These are phyloP conservation scores for Karstenula rhodostoma DNA, from an alignment of 2,329 filamentous ascomycete genomes.

Conservation along the genomic window DNA sequence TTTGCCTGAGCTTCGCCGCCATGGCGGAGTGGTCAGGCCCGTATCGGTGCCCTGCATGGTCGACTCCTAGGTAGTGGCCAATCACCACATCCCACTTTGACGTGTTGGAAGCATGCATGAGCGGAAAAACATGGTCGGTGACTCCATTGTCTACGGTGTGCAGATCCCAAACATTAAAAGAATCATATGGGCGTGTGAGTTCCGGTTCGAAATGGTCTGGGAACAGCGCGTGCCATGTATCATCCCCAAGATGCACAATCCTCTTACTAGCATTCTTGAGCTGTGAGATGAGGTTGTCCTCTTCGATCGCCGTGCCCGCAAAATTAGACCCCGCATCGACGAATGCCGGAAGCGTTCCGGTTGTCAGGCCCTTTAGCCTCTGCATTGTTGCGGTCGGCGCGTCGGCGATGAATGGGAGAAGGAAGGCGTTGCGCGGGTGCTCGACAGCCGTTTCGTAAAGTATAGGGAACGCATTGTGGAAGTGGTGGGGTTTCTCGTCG, in stretches of 20 bases:
- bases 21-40: constrained; percentile 93
- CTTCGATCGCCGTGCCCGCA: constrained; percentile 91
- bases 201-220: constrained; percentile 91
- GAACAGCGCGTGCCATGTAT: constrained; percentile 95
- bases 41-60: constrained; percentile 96
- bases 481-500: constrained; percentile 65
- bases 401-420: constrained; percentile 95
- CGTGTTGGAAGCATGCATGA: constrained; percentile 71
- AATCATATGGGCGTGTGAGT: constrained; percentile 89
- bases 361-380: constrained; percentile 90
- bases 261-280: constrained; percentile 72
- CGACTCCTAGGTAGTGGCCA: constrained; percentile 92
- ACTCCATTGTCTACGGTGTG: constrained; percentile 98
- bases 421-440: constrained; percentile 81
- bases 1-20: constrained; percentile 88
- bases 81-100: constrained; percentile 92
- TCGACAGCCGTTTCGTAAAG: constrained; percentile 81
- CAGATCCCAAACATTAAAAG: constrained; percentile 97
- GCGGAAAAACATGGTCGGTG: constrained; percentile 85
- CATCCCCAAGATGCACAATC: constrained; percentile 94
- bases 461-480: constrained; percentile 87
- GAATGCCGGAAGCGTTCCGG: constrained; percentile 93
- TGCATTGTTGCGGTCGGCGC: constrained; percentile 94
- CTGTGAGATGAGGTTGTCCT: constrained; percentile 80
- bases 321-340: constrained; percentile 95